Conservation (phyloP, 768 basidiomycete genomes). For the Boletus speciosus region DNA sequence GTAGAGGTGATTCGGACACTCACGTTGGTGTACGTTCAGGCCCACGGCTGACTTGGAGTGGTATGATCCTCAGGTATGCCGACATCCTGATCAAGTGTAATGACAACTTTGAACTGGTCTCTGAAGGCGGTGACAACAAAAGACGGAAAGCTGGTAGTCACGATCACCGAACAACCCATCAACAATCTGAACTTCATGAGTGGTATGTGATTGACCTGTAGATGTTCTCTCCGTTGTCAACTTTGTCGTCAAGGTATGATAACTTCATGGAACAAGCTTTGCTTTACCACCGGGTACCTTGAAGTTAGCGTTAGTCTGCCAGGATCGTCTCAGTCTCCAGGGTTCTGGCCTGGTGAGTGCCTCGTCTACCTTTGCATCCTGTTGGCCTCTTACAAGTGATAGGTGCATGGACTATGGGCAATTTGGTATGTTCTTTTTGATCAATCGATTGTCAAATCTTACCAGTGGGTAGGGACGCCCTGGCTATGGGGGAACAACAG, state of each 20-base stretch:
- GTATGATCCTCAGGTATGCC: conserved; percentile 68
- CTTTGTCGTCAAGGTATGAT: conserved; percentile 51
- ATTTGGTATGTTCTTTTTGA: conserved; percentile 35
- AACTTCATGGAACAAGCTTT: conserved; percentile 91
- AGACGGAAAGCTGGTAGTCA: conserved; percentile 77
- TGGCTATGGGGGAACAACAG: conserved; percentile 86
- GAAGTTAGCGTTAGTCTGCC: conserved; percentile 80
- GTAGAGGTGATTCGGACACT: not conserved
- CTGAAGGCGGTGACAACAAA: conserved; percentile 64
- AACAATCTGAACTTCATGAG: conserved; percentile 85
- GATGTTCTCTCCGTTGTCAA: conserved; percentile 2
- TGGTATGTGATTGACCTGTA: conserved; percentile 41
- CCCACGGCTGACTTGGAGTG: conserved; percentile 79
- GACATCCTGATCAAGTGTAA: not conserved
- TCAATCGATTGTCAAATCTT: conserved; percentile 3
- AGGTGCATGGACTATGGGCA: conserved; percentile 79
- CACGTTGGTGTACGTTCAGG: conserved; percentile 22
- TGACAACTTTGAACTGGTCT: not conserved
- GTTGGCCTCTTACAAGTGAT: conserved; percentile 1
- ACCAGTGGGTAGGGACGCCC: conserved; percentile 60
- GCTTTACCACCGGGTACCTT: conserved; percentile 90
- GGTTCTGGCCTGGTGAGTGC: conserved; percentile 80
- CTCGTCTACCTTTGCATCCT: conserved; percentile 15
- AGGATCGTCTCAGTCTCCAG: conserved; percentile 55
- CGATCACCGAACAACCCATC: conserved; percentile 62